Percentiles rank a stretch among this genome's conserved stretches.
phyloP scores from a whole-genome alignment of 495 filamentous ascomycete genomes.

The Penicillium herquei region DNA sequence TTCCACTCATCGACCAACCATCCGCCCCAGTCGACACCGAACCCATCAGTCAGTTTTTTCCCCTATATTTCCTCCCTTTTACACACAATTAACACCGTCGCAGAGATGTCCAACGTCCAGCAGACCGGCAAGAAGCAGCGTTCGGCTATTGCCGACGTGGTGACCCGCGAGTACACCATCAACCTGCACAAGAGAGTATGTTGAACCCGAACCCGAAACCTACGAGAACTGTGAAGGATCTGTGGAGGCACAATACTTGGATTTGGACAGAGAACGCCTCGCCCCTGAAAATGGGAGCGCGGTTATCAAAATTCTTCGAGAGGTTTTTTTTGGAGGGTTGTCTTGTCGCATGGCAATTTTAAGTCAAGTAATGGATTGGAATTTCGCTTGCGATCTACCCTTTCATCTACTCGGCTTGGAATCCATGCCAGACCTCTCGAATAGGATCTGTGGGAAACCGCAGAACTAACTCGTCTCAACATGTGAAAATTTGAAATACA shows the following conservation, averaged over 20 bases:
- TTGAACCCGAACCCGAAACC: conserved; percentile 41
- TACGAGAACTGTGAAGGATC: conserved; percentile 21
- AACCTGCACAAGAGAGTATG: conserved; percentile 99
- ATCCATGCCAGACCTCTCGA: not conserved
- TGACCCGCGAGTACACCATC: conserved; percentile 99
- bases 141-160: conserved; percentile 96
- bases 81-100: not conserved
- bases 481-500: conserved; percentile 7
- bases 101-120: conserved; percentile 69
- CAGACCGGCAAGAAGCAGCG: conserved; percentile 69
- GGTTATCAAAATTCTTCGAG: conserved; percentile 12
- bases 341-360: not conserved
- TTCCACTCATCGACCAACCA: conserved; percentile 38
- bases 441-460: conserved; percentile 8
- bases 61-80: not conserved
- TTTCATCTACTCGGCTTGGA: not conserved
- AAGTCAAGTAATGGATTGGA: not conserved
- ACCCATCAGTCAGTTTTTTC: conserved; percentile 39
- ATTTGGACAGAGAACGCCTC: conserved; percentile 32
- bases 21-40: conserved; percentile 45
- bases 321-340: conserved; percentile 20
- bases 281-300: conserved; percentile 24
- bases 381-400: not conserved
- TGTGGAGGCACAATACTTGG: conserved; percentile 21
- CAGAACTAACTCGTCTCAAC: conserved; percentile 6